These are phyloP conservation scores for Leucocoprinus leucothites DNA, from an alignment of 768 basidiomycete species.

Conservation along the genomic window DNA sequence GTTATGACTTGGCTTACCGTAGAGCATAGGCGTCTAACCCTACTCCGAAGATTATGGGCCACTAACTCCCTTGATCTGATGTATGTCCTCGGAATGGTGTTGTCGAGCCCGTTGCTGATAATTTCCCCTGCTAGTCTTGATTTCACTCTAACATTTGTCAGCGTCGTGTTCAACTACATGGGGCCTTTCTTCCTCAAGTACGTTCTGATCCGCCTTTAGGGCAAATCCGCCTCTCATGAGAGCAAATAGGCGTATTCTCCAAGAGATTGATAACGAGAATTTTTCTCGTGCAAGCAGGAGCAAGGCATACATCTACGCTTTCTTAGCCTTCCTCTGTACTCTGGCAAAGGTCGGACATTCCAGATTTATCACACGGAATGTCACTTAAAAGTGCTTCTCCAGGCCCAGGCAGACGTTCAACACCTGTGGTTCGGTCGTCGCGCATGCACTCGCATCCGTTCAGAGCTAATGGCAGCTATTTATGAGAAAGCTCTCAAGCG, in stretches of 20 bases:
- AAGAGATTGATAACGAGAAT: conserved; percentile 40
- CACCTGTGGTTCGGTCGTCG: conserved; percentile 82
- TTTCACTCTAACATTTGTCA: conserved; percentile 60
- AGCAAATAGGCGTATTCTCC: conserved; percentile 48
- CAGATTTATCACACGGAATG: not conserved
- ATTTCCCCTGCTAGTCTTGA: conserved; percentile 44
- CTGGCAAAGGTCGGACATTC: conserved; percentile 43
- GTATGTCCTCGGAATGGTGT: conserved; percentile 20
- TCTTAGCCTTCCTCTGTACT: conserved; percentile 66
- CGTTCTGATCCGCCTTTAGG: conserved; percentile 14
- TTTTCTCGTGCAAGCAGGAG: conserved; percentile 30
- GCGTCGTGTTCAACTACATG: conserved; percentile 74
- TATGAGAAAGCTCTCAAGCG: conserved; percentile 87
- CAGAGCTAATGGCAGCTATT: conserved; percentile 80
- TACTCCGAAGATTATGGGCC: conserved; percentile 39
- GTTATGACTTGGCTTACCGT: not conserved
- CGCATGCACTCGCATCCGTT: conserved; percentile 67
- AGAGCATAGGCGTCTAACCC: conserved; percentile 30
- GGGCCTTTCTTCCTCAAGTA: conserved; percentile 85
- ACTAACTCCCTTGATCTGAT: conserved; percentile 47
- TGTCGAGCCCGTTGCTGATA: not conserved
- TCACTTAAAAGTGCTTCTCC: not conserved
- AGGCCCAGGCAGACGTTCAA: conserved; percentile 67
- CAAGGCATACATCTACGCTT: conserved; percentile 76
- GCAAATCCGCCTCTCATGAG: not conserved